Evolutionary conservation across 495 filamentous ascomycete species (phyloP).

Genomic region (Xylaria curta): DNA sequence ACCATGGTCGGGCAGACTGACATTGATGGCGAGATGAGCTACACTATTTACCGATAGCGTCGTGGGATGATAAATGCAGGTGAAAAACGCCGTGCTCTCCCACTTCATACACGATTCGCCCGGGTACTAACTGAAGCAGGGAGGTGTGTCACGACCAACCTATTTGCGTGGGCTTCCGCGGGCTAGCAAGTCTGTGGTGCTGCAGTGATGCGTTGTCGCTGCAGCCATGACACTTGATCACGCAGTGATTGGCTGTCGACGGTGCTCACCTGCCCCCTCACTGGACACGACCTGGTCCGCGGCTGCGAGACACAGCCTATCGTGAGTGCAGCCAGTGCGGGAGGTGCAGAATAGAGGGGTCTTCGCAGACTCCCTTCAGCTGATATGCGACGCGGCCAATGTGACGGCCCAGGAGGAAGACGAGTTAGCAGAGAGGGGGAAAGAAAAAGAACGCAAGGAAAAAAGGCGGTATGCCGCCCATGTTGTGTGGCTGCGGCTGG

Average conservation of each 20-base stretch:
- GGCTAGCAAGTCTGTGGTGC: conserved; percentile 12
- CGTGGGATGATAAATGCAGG: conserved; percentile 19
- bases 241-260: conserved; percentile 38
- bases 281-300: conserved; percentile 18
- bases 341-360: conserved; percentile 25
- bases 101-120: conserved; percentile 9
- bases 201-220: conserved; percentile 42
- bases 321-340: conserved; percentile 29
- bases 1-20: conserved; percentile 20
- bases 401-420: conserved; percentile 23
- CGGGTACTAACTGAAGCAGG: conserved; percentile 4
- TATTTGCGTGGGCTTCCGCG: conserved; percentile 4
- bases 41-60: conserved; percentile 14
- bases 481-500: neutral
- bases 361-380: conserved; percentile 23
- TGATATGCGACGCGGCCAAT: conserved; percentile 25
- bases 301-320: conserved; percentile 32
- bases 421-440: neutral
- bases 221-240: conserved; percentile 27
- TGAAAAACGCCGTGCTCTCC: conserved; percentile 16
- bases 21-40: conserved; percentile 9
- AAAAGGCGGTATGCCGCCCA: conserved; percentile 8
- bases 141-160: conserved; percentile 23
- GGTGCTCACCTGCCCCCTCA: conserved; percentile 33
- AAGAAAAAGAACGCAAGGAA: neutral